Conservation (phyloP, 805 yeast genomes). For the Ogataea philodendri region DNA sequence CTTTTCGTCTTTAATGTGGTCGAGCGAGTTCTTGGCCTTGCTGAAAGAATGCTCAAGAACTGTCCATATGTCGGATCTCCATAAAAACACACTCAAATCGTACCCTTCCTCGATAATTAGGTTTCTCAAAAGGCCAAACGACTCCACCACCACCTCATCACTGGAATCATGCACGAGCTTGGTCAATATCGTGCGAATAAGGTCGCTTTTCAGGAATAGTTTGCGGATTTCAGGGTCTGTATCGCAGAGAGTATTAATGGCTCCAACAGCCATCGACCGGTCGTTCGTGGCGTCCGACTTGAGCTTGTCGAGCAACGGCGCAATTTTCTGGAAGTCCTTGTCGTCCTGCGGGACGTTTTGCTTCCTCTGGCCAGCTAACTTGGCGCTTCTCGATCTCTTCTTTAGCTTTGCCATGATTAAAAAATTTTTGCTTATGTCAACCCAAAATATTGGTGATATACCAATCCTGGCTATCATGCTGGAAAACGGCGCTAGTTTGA, state of each 20-base stretch:
- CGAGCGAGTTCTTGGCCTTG: constrained; percentile 50
- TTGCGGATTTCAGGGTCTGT: constrained; percentile 58
- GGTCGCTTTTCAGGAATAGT: constrained; percentile 64
- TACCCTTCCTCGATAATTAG: constrained; percentile 84
- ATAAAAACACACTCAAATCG: constrained; percentile 67
- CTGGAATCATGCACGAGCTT: constrained; percentile 63
- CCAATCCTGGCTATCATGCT: neutral
- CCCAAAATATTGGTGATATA: constrained; percentile 1
- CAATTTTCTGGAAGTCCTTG: constrained; percentile 45
- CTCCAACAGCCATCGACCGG: constrained; percentile 70
- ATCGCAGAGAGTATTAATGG: constrained; percentile 69
- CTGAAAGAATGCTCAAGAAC: constrained; percentile 50
- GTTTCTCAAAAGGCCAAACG: constrained; percentile 79
- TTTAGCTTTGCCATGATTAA: constrained; percentile 69
- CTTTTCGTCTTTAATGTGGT: constrained; percentile 35
- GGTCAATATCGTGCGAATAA: constrained; percentile 62
- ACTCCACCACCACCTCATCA: constrained; percentile 75
- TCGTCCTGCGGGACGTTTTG: constrained; percentile 5
- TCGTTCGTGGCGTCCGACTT: constrained; percentile 66
- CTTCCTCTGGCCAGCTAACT: constrained; percentile 10
- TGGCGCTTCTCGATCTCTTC: constrained; percentile 56
- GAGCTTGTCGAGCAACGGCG: constrained; percentile 67
- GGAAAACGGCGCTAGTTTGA: too few relatives aligned
- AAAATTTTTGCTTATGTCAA: constrained; percentile 11
- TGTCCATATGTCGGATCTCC: constrained; percentile 79